Conservation (phyloP, 78 protist species). For the Diacronema lutheri region DNA sequence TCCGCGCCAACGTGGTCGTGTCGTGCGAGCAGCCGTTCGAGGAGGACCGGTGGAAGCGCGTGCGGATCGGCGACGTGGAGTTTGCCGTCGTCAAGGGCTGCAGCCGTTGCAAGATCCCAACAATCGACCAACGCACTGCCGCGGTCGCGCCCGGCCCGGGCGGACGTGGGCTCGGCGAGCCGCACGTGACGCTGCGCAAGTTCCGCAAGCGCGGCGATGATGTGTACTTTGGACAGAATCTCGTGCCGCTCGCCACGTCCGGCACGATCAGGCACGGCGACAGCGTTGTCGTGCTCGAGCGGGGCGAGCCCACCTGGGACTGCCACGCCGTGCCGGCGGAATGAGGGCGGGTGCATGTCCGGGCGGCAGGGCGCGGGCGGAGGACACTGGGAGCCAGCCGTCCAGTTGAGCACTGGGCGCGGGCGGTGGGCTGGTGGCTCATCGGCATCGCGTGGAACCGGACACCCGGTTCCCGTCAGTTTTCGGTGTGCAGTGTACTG, state of each 20-base stretch:
- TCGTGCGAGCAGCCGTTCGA: background rate
- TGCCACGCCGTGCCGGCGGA: background rate
- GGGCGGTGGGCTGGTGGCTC: too few relatives aligned
- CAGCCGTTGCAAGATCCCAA: conserved; percentile 10
- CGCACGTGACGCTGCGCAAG: background rate
- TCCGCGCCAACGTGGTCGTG: conserved; percentile 5
- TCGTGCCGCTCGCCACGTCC: background rate
- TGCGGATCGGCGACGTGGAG: background rate
- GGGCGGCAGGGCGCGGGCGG: too few relatives aligned
- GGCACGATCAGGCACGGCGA: background rate
- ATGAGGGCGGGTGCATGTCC: too few relatives aligned
- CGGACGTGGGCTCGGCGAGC: background rate
- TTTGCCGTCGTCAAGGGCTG: background rate
- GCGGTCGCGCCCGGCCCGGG: background rate
- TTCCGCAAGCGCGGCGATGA: background rate
- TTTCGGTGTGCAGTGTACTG: too few relatives aligned
- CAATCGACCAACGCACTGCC: background rate
- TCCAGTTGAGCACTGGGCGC: too few relatives aligned
- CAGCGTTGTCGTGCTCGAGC: background rate
- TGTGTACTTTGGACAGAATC: background rate
- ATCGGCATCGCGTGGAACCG: too few relatives aligned
- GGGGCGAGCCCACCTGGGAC: background rate
- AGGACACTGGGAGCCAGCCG: too few relatives aligned
- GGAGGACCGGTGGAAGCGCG: conserved; percentile 7
- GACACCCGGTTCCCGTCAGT: too few relatives aligned